Percentiles rank a stretch among this genome's conserved stretches.
Conservation (phyloP, 176 grass and related monocot genomes). For the Raddia distichophylla region DNA sequence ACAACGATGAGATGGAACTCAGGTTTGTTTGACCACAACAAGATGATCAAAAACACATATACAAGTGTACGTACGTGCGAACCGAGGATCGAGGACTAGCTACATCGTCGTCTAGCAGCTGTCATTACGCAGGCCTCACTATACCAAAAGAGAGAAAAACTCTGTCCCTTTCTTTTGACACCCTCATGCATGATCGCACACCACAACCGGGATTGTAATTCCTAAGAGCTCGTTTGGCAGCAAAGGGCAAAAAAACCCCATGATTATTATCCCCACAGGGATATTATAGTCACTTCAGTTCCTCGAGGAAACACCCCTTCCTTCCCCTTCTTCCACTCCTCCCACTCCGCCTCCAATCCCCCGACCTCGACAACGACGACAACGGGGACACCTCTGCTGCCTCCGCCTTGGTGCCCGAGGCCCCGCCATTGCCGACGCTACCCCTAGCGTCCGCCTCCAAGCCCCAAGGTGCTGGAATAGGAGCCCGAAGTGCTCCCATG, state of each 20-base stretch:
- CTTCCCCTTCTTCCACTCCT: constrained; percentile 39
- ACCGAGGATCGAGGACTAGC: not conserved
- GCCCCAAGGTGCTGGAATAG: too few species aligned
- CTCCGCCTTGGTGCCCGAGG: not conserved
- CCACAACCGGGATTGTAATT: too few species aligned
- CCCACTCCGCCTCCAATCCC: constrained; percentile 49
- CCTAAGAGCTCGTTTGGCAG: too few species aligned
- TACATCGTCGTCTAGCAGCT: not conserved
- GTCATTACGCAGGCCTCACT: too few species aligned
- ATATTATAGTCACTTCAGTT: too few species aligned
- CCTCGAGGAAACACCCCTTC: too few species aligned
- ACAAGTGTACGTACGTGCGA: not conserved
- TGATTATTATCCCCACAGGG: too few species aligned
- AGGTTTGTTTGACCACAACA: not conserved
- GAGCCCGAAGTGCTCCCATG: constrained; percentile 93
- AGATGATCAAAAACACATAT: not conserved
- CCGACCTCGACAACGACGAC: constrained; percentile 42
- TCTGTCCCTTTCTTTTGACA: too few species aligned
- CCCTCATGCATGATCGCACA: too few species aligned
- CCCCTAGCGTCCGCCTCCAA: constrained; percentile 36
- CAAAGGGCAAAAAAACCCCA: too few species aligned
- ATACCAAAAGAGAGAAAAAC: too few species aligned
- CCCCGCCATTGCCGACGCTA: constrained; percentile 10
- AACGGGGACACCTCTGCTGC: constrained; percentile 40
- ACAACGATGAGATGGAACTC: not conserved